Conservation (phyloP, 176 grass and related monocot species). For the Aegilops bicornis region DNA sequence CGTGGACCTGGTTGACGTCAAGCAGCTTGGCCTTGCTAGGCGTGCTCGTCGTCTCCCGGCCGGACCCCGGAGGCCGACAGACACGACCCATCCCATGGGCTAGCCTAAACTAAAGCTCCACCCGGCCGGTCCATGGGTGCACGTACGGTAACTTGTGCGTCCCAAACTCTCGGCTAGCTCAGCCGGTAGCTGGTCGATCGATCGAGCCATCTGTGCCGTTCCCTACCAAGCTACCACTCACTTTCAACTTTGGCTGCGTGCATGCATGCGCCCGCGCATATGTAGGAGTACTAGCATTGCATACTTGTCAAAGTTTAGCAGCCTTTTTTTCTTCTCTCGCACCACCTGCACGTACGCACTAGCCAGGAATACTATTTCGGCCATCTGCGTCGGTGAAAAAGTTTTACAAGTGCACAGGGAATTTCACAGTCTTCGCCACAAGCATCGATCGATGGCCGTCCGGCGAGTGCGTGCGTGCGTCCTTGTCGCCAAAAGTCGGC, state of each 20-base stretch:
- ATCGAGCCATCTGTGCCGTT: neutral
- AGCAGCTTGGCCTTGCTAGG: conserved; percentile 24
- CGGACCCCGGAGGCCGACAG: conserved; percentile 40
- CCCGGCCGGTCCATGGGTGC: neutral
- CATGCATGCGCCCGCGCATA: no score
- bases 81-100: neutral
- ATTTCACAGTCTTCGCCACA: conserved; percentile 1
- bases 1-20: conserved; percentile 18
- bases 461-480: neutral
- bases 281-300: neutral
- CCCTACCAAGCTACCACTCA: neutral
- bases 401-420: neutral
- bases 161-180: neutral
- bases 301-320: conserved; percentile 3
- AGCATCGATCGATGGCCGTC: neutral
- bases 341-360: neutral
- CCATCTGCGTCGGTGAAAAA: neutral
- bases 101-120: neutral
- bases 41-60: conserved; percentile 12
- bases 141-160: conserved; percentile 5
- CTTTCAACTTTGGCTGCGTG: conserved; percentile 2
- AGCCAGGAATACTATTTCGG: neutral
- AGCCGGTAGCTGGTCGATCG: neutral
- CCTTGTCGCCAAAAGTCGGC: conserved; percentile 26
- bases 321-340: no score